A percentile compares a stretch with the other conserved stretches of the same genome.
phyloP scores from a whole-genome alignment of 371 early-diverging fungal species.

The Mucor circinelloides region DNA sequence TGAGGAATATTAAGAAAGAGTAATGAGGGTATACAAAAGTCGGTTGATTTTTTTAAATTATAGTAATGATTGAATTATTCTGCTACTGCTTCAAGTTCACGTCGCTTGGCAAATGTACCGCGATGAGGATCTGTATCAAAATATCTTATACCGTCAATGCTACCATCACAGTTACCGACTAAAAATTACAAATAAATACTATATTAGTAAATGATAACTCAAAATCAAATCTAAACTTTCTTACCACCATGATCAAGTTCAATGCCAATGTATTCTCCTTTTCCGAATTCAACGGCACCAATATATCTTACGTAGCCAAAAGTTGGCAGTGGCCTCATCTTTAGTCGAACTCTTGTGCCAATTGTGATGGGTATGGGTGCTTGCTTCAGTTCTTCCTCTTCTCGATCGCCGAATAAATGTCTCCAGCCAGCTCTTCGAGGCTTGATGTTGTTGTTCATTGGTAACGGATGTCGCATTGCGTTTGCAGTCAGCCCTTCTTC shows the following conservation, averaged over 20 bases:
- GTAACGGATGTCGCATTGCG: constrained; percentile 6
- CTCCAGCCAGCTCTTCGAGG: constrained; percentile 19
- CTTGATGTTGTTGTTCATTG: background rate
- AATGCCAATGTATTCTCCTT: constrained; percentile 38
- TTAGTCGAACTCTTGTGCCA: constrained; percentile 24
- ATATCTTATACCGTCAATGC: constrained; percentile 25
- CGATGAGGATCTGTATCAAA: constrained; percentile 34
- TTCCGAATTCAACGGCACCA: constrained; percentile 37
- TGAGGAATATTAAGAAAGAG: background rate
- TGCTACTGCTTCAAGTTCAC: constrained; percentile 28
- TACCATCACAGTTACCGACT: constrained; percentile 38
- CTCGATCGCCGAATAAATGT: constrained; percentile 21
- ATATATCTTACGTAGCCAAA: constrained; percentile 35
- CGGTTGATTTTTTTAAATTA: background rate
- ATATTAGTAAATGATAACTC: background rate
- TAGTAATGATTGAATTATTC: constrained; percentile 3
- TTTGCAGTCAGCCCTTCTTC: constrained; percentile 25
- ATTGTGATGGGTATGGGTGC: constrained; percentile 19
- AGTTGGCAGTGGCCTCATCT: constrained; percentile 29
- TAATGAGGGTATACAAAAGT: constrained; percentile 8
- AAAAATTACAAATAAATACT: background rate
- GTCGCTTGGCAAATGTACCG: constrained; percentile 29
- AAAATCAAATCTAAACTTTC: background rate
- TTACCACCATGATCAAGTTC: constrained; percentile 41
- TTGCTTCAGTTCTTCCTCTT: constrained; percentile 17